These are phyloP conservation scores for Alternaria hordeiaustralica DNA, from an alignment of 2,329 filamentous ascomycete genomes.

Conservation along the genomic window DNA sequence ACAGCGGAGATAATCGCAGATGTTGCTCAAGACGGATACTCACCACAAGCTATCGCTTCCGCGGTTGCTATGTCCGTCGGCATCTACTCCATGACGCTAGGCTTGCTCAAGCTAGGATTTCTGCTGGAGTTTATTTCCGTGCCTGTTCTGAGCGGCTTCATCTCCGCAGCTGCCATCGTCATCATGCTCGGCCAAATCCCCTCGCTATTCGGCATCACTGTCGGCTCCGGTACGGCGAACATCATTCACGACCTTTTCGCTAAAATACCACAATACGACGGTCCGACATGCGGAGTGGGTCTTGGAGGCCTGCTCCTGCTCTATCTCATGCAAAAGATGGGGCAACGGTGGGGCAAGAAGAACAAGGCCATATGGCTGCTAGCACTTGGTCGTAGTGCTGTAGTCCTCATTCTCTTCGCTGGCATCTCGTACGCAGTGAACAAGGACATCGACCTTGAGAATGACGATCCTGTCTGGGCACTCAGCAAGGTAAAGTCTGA, in stretches of 20 bases:
- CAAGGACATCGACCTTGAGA: constrained; percentile 46
- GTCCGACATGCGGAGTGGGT: constrained; percentile 65
- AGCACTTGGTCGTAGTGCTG: constrained; percentile 66
- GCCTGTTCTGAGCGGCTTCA: constrained; percentile 69
- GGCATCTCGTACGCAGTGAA: constrained; percentile 69
- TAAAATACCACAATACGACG: constrained; percentile 63
- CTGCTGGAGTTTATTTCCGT: constrained; percentile 71
- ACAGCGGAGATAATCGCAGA: constrained; percentile 66
- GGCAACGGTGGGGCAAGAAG: constrained; percentile 65
- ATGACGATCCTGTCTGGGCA: constrained; percentile 60
- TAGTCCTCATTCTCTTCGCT: constrained; percentile 67
- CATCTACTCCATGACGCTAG: constrained; percentile 64
- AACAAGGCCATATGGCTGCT: constrained; percentile 65
- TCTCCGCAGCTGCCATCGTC: constrained; percentile 69
- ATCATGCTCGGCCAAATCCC: constrained; percentile 71
- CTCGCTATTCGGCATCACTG: constrained; percentile 63
- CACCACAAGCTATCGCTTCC: constrained; percentile 63
- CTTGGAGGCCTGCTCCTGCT: constrained; percentile 65
- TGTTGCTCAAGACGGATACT: constrained; percentile 58
- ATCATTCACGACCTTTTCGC: constrained; percentile 67
- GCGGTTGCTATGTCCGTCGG: constrained; percentile 70
- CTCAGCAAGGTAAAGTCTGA: constrained; percentile 64
- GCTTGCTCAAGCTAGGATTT: constrained; percentile 68
- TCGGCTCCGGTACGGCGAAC: constrained; percentile 60
- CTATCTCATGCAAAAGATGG: constrained; percentile 63